Conservation (phyloP, 2,329 filamentous ascomycete species). For the Plectosphaerella cucumerina region DNA sequence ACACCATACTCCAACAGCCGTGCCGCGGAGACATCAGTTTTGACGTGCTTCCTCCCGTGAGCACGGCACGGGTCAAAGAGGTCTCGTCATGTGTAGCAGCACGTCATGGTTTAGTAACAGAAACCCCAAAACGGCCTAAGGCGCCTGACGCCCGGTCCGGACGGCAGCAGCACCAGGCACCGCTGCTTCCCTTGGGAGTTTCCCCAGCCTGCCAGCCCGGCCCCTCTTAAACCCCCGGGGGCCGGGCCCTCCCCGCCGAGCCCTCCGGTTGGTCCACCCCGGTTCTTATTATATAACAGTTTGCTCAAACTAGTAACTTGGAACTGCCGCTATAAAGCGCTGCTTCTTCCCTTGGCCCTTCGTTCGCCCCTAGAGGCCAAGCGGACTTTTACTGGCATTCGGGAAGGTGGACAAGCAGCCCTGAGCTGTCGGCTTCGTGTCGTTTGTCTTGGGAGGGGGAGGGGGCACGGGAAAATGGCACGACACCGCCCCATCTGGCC, state of each 20-base stretch:
- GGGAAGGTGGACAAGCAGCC: background rate
- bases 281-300: background rate
- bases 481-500: no score
- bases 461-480: no score
- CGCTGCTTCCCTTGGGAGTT: no score
- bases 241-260: background rate
- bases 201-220: no score
- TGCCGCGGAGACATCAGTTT: slow-evolving; percentile 21
- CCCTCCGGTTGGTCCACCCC: background rate
- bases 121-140: slow-evolving; percentile 15
- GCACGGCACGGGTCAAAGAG: slow-evolving; percentile 4
- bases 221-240: background rate
- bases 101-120: slow-evolving; percentile 21
- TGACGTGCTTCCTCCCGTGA: slow-evolving; percentile 3
- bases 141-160: slow-evolving; percentile 9
- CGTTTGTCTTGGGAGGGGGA: no score
- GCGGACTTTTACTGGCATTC: background rate
- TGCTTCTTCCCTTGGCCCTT: background rate
- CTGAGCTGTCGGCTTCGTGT: no score
- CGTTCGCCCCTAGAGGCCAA: no score
- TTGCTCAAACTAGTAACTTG: background rate
- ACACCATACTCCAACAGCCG: background rate
- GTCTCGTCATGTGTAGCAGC: slow-evolving; percentile 3
- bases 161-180: slow-evolving; percentile 3
- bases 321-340: no score